Percentiles rank a stretch among this genome's conserved stretches.
phyloP scores from a whole-genome alignment of 208 protist species.

The Wallacemonas sp. region DNA sequence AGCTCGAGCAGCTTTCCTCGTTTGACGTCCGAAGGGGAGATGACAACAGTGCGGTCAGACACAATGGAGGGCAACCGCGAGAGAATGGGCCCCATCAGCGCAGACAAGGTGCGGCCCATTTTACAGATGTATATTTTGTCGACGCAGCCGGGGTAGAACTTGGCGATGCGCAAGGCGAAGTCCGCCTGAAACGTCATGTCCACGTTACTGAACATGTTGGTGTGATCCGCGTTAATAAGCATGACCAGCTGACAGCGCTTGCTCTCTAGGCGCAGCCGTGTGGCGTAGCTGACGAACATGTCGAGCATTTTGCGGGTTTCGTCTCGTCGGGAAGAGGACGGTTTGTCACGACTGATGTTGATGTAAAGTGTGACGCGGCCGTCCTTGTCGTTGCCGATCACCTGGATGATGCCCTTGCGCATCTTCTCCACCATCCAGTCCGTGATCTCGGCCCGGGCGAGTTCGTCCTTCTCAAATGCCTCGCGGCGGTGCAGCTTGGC shows the following conservation, averaged over 20 bases:
- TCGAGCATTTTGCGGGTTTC: constrained; percentile 53
- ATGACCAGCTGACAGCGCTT: constrained; percentile 51
- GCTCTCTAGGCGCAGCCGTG: constrained; percentile 45
- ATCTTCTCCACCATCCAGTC: constrained; percentile 55
- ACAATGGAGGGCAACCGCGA: constrained; percentile 47
- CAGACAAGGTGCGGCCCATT: constrained; percentile 44
- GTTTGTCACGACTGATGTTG: constrained; percentile 43
- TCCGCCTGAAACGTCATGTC: constrained; percentile 68
- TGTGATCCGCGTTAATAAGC: constrained; percentile 63
- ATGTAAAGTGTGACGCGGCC: constrained; percentile 55
- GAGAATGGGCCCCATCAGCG: constrained; percentile 65
- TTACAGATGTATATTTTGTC: constrained; percentile 77
- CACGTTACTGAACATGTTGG: constrained; percentile 56
- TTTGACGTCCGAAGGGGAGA: constrained; percentile 38
- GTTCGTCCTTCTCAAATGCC: constrained; percentile 56
- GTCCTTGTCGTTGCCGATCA: constrained; percentile 56
- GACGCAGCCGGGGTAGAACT: constrained; percentile 62
- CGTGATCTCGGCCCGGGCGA: constrained; percentile 49
- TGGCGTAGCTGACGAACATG: constrained; percentile 71
- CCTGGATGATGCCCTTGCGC: constrained; percentile 54
- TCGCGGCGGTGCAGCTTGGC: constrained; percentile 63
- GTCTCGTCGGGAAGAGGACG: constrained; percentile 38
- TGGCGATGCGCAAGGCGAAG: constrained; percentile 59
- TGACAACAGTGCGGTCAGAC: constrained; percentile 59
- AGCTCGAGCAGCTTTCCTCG: constrained; percentile 41